Evolutionary conservation across 768 basidiomycete species (phyloP), one percentile per base, ranked within the genome.

Genomic region (Gloeopeniophorella convolvens): DNA sequence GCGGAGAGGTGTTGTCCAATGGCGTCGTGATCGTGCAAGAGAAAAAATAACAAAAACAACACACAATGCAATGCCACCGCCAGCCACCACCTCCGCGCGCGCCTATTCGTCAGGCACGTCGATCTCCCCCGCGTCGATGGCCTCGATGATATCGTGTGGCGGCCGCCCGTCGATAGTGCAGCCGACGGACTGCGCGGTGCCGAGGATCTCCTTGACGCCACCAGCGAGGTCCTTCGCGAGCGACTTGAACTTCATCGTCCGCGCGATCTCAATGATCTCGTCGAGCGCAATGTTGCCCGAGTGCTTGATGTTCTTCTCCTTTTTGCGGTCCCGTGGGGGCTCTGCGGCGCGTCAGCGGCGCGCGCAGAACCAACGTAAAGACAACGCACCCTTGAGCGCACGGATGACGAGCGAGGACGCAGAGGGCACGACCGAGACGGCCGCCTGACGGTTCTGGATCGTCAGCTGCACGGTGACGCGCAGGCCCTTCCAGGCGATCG

Each of bases 261-360:
- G 88, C 59, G 95, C 94, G 68, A 97, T 94, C 59, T 92, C 85
- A 66, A 89, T 70, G 65, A 99, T 92, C 69, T 96, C 91, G 64
- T 95, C 92, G 49, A 97, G 76, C 49, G 92, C 65, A 59, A 99
- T 78, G 76, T 97, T 98, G 54, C 96, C 96, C 56, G 72, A 71
- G 79, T 98, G 96, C 72, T 97, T 97, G 76, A 99, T 96, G 80
- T 98, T 99, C 80, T 99, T 99, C 81, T 99, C 95, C 83, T 99
- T 99, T 74, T 99, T 99, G 59, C 96, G 86, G 75, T 99, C 96
- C 64, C 96, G 91, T 61, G 93, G 92, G 58, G 96, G 93, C 77
- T 98, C 95, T 95, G 67, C 23, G 40, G 8, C 23, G 45, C 30
- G 7, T 6, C 18, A 53, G 16, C n/a, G n/a, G 3, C n/a, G 23